A percentile compares a stretch with the other conserved stretches of the same genome.
Conservation (phyloP, 805 yeast genomes). For the Zygotorulaspora chibaensis region DNA sequence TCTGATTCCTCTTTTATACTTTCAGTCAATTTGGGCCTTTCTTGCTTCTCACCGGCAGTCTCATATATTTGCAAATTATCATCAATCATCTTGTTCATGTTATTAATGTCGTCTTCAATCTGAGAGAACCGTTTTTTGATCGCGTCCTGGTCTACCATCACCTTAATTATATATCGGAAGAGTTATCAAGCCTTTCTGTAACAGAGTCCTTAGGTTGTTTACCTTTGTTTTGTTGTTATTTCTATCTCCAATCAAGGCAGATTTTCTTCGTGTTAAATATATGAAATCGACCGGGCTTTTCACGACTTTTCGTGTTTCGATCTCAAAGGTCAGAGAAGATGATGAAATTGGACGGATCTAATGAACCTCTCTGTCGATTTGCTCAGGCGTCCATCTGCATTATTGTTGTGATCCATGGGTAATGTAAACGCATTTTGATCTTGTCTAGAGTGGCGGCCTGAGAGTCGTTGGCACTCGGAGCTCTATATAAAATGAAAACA, state of each 20-base stretch:
- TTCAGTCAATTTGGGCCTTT: background rate
- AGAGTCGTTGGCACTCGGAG: no score
- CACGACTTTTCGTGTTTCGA: background rate
- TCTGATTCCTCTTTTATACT: background rate
- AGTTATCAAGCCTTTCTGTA: background rate
- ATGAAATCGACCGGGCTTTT: background rate
- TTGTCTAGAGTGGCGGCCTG: no score
- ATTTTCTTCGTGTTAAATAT: background rate
- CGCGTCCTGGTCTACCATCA: slow-evolving; percentile 28
- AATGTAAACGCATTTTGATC: no score
- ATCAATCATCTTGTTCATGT: slow-evolving; percentile 35
- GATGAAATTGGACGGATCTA: no score
- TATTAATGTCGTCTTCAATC: slow-evolving; percentile 33
- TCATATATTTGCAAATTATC: slow-evolving; percentile 29
- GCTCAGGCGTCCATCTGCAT: no score
- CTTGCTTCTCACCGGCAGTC: slow-evolving; percentile 1
- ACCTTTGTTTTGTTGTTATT: background rate
- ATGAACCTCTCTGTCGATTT: no score
- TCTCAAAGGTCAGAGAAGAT: no score
- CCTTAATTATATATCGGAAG: background rate
- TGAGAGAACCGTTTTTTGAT: slow-evolving; percentile 34
- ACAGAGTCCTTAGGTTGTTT: background rate
- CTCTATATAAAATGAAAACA: no score
- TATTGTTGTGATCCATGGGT: no score
- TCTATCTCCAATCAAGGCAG: background rate